Evolutionary conservation across 2,329 filamentous ascomycete genomes (phyloP).

Genomic region (Fusarium cicatricum): DNA sequence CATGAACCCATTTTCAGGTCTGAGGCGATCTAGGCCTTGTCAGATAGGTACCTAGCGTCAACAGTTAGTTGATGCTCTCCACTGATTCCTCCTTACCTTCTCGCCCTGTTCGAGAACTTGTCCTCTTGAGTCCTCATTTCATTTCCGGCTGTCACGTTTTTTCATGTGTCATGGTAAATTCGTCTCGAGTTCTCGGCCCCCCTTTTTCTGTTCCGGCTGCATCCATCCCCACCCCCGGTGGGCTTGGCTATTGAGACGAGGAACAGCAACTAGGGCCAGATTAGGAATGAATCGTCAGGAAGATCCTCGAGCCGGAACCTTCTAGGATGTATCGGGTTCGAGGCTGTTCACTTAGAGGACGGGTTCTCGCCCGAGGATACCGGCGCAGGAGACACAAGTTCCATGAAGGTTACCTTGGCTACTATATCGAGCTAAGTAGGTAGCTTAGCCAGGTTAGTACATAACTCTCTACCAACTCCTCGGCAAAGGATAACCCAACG

Average conservation of each 20-base stretch:
- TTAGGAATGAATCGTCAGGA: conserved; percentile 22
- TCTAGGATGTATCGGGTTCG: conserved; percentile 13
- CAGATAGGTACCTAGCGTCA: too few species aligned
- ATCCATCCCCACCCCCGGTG: conserved; percentile 11
- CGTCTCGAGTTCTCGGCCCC: conserved; percentile 11
- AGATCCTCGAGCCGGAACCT: conserved; percentile 26
- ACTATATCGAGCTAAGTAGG: background rate
- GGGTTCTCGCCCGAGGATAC: conserved; percentile 23
- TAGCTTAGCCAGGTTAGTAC: background rate
- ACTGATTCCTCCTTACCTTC: background rate
- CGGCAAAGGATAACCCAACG: too few species aligned
- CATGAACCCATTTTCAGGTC: background rate
- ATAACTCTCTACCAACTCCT: background rate
- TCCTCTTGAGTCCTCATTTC: background rate
- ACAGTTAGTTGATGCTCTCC: conserved; percentile 2
- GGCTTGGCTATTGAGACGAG: conserved; percentile 20
- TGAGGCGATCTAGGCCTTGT: too few species aligned
- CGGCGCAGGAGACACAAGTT: background rate
- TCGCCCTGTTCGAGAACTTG: too few species aligned
- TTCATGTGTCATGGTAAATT: conserved; percentile 9
- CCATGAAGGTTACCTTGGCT: too few species aligned
- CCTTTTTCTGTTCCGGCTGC: conserved; percentile 20
- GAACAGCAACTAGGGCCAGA: conserved; percentile 16
- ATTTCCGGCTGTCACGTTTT: background rate
- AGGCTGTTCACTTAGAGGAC: conserved; percentile 16